Percentiles rank a stretch among this genome's conserved stretches.
phyloP scores from a whole-genome alignment of 108 stramenopile genomes.

The Conticribra weissflogii region DNA sequence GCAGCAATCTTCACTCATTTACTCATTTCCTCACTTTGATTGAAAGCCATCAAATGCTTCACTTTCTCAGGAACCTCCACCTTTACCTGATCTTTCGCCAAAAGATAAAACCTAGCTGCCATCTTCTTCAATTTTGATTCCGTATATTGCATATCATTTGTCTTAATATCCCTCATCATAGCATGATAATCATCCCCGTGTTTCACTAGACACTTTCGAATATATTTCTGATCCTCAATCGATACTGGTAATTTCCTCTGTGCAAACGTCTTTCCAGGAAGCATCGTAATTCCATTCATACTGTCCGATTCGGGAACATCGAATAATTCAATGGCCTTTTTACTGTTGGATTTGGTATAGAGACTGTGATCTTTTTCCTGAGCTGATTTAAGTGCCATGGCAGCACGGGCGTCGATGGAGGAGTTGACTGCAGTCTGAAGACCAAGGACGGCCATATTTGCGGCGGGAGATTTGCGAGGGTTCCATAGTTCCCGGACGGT shows the following conservation, averaged over 20 bases:
- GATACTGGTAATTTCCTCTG: slow-evolving; percentile 55
- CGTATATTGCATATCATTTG: slow-evolving; percentile 84
- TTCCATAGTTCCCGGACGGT: slow-evolving; percentile 68
- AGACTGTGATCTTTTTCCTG: slow-evolving; percentile 31
- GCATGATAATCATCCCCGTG: slow-evolving; percentile 71
- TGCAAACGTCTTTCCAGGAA: slow-evolving; percentile 46
- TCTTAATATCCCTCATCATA: slow-evolving; percentile 79
- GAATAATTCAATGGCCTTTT: slow-evolving; percentile 72
- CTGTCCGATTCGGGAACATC: slow-evolving; percentile 83
- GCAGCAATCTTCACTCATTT: too few relatives aligned
- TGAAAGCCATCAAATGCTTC: slow-evolving; percentile 46
- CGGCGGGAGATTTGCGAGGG: slow-evolving; percentile 62
- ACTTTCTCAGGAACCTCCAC: slow-evolving; percentile 73
- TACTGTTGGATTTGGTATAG: slow-evolving; percentile 1
- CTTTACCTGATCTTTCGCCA: slow-evolving; percentile 61
- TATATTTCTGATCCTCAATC: slow-evolving; percentile 78
- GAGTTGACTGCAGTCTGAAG: slow-evolving; percentile 60
- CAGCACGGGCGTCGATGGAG: slow-evolving; percentile 27
- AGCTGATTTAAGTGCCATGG: slow-evolving; percentile 18
- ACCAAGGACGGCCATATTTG: slow-evolving; percentile 70
- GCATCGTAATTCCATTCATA: slow-evolving; percentile 37
- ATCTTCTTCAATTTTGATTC: slow-evolving; percentile 72
- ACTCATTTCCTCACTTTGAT: too few relatives aligned
- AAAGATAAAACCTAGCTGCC: slow-evolving; percentile 67
- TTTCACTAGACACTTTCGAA: slow-evolving; percentile 70